Conservation (phyloP, 2,329 filamentous ascomycete genomes). For the Penicillium decumbens region DNA sequence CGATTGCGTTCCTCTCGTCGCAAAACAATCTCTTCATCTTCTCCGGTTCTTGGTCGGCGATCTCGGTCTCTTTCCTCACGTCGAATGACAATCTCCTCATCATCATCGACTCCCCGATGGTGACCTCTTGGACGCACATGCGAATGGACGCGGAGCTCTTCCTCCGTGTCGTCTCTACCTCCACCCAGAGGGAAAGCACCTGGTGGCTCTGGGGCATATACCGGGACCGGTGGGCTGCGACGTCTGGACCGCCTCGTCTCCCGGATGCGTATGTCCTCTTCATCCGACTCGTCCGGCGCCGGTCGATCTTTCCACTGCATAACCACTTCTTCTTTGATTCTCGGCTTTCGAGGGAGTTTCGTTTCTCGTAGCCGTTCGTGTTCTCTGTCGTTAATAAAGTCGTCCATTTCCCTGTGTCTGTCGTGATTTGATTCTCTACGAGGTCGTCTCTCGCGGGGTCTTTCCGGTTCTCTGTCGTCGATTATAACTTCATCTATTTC, state of each 20-base stretch:
- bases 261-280: slow-evolving; percentile 5
- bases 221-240: slow-evolving; percentile 6
- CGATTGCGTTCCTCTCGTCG: not conserved
- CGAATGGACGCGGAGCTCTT: slow-evolving; percentile 8
- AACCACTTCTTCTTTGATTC: slow-evolving; percentile 24
- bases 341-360: slow-evolving; percentile 8
- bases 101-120: slow-evolving; percentile 25
- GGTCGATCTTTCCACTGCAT: slow-evolving; percentile 19
- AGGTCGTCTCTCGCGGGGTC: not conserved
- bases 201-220: slow-evolving; percentile 3
- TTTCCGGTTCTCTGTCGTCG: not conserved
- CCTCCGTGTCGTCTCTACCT: not conserved
- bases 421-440: not conserved
- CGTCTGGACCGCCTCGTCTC: slow-evolving; percentile 6
- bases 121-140: slow-evolving; percentile 9
- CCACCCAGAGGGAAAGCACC: slow-evolving; percentile 7
- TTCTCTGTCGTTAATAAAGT: slow-evolving; percentile 11
- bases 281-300: slow-evolving; percentile 7
- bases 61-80: not conserved
- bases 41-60: not conserved
- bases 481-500: not conserved
- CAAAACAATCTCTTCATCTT: not conserved
- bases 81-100: slow-evolving; percentile 9
- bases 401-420: not conserved
- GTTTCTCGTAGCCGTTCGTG: slow-evolving; percentile 7